These are phyloP conservation scores for Malassezia equina DNA, from an alignment of 1,284 basidiomycete genomes.

Conservation along the genomic window DNA sequence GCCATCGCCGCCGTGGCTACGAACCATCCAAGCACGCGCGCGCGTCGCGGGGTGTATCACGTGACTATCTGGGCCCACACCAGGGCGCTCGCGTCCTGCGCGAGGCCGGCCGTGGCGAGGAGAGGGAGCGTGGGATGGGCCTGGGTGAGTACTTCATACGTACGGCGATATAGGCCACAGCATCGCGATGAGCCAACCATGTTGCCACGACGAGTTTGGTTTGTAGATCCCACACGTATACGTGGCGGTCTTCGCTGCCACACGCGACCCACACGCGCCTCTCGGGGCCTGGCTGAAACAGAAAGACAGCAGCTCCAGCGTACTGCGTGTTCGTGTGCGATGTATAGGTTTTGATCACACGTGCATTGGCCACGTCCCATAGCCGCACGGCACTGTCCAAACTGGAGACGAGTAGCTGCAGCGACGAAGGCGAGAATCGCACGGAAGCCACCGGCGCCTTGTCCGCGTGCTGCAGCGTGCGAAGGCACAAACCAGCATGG, in stretches of 20 bases:
- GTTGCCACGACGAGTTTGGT: slow-evolving; percentile 63
- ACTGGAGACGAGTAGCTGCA: slow-evolving; percentile 74
- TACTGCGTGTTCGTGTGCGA: slow-evolving; percentile 73
- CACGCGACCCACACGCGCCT: slow-evolving; percentile 54
- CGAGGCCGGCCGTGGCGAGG: slow-evolving; percentile 30
- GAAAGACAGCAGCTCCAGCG: slow-evolving; percentile 46
- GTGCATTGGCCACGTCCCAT: slow-evolving; percentile 85
- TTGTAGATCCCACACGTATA: slow-evolving; percentile 86
- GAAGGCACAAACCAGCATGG: slow-evolving; percentile 89
- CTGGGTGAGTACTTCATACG: slow-evolving; percentile 6
- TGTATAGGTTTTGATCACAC: slow-evolving; percentile 81
- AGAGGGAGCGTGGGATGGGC: slow-evolving; percentile 27
- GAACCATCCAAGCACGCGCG: not conserved
- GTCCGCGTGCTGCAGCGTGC: slow-evolving; percentile 88
- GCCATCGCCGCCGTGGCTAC: slow-evolving; percentile 5
- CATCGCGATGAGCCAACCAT: slow-evolving; percentile 65
- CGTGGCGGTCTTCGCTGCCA: slow-evolving; percentile 78
- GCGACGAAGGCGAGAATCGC: slow-evolving; percentile 79
- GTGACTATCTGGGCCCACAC: slow-evolving; percentile 22
- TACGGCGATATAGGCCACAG: slow-evolving; percentile 20
- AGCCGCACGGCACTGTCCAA: slow-evolving; percentile 84
- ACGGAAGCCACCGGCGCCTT: slow-evolving; percentile 83
- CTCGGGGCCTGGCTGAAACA: not conserved
- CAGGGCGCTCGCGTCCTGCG: slow-evolving; percentile 27
- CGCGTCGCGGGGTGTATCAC: slow-evolving; percentile 13